Base-by-base conservation (phyloP, 2,329 filamentous ascomycete species). In the Xylaria digitata region DNA sequence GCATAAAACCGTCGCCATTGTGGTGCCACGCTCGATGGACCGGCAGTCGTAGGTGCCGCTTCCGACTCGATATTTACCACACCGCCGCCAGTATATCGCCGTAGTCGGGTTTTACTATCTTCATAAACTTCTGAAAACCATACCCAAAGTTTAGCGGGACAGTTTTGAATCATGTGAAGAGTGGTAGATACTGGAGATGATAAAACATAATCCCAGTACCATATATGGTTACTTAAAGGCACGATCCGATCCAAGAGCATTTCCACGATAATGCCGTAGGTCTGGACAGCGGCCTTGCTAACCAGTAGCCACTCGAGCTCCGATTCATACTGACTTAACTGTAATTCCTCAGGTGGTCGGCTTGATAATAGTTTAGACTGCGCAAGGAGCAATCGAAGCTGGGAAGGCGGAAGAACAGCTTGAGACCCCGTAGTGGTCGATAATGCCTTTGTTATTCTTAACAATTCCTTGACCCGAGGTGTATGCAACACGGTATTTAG, bases 171-270 rank as follows among this genome's bases (percentile, higher is more conserved):
- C 15, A 92, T 91, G 79, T 97, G 97, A 3, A 97, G 78, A 37
- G 89, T 90, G 70, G 92, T 94, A 75, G 91, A 92, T 55, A 88
- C 85, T 72, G 93, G 90, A 0, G 93, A 96, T 9, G 88, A 87
- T 34, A 97, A 81, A 1, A 97, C 87, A 71, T 96, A 92, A 75
- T 97, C 93, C 96, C 96, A 99, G 78, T 98, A 98, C 89, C 91
- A 94, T 26, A 97, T 90, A 72, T 97, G 94, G 71, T 97, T 90
- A 73, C 89, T 92, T 19, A 99, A 80, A 0, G 91, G 90, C 11
- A 95, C 89, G 11, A 94, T 96, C 73, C 96, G 91, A 62, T 95
- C 91, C 11, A 97, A 81, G 3, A 98, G 85, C 0, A 87, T 89
- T 72, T 90, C 89, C 72, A 97, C 82, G 46, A 97, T 86, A 55